Evolutionary conservation across 2,329 filamentous ascomycete species (phyloP).

Genomic region (Aspergillus quadricinctus): DNA sequence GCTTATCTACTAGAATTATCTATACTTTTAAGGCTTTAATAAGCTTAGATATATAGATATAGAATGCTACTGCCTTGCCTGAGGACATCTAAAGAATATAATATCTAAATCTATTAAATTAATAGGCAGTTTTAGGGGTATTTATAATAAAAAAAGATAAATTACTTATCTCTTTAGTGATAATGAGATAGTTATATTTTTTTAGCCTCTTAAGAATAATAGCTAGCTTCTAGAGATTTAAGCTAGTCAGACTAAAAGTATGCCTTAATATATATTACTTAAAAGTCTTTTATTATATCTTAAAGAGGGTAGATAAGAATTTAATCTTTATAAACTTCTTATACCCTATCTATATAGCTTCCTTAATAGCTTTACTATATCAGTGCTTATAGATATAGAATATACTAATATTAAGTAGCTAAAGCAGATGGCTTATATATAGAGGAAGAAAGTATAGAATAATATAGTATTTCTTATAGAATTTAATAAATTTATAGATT

Average conservation of each 20-base stretch:
- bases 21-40: background rate
- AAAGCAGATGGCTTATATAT: background rate
- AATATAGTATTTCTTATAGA: background rate
- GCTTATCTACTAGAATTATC: background rate
- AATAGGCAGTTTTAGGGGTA: background rate
- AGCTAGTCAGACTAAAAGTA: background rate
- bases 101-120: background rate
- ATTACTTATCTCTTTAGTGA: background rate
- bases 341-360: background rate
- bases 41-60: background rate
- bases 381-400: background rate
- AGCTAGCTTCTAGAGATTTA: background rate
- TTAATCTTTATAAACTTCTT: background rate
- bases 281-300: background rate
- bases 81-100: background rate
- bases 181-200: background rate
- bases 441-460: background rate
- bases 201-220: background rate
- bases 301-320: background rate
- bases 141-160: background rate
- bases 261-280: background rate
- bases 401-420: background rate
- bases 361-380: background rate
- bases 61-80: background rate
- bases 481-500: background rate